Base-by-base conservation (phyloP, 306 rosid genomes). In the Cercis canadensis region DNA sequence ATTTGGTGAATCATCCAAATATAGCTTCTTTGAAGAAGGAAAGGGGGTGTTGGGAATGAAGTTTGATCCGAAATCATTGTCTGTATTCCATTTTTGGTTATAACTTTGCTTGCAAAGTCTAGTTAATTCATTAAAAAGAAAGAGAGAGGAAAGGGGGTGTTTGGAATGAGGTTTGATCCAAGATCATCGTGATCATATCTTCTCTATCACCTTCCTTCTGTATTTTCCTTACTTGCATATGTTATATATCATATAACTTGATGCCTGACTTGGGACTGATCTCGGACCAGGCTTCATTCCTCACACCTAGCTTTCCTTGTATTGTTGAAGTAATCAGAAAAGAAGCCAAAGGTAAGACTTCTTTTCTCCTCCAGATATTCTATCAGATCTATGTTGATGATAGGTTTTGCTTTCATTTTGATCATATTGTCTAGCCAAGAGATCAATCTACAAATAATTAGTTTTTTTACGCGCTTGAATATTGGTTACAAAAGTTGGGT, bases 231-330 rank as follows among this genome's bases (percentile, higher is more conserved):
- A 5, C 13, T 31, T 54, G 32, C 36, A 24, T 54, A 19, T 11
- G 9, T 21, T 37, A 66, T 37, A 32, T 53, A 29, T 57, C 29
- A 40, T 41, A 45, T 40, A 8, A 34, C 17, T 44, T 34, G 61
- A 74, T 78, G 61, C 57, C 67, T 67, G 70, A 43, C 34, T 61
- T 24, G 65, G 15, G 64, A 45, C 49, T 59, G 90, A 88, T 88
- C 87, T 86, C 91, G 95, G 95, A 88, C 95, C 91, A 86, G 95
- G 95, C 95, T 88, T 88, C 95, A 86, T 88, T 88, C 86, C 86
- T 84, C 80, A 82, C 86, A 73, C 87, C 89, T 70, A 72, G 11
- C 86, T 84, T 88, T 85, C 74, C 85, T 36, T 10, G 37, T 54
- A 73, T 5, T 3, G 7, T 19, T 52, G 64, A 72, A 80, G 55